These are phyloP conservation scores for Cryphonectria naterciae DNA, from an alignment of 2,329 filamentous ascomycete genomes.

Conservation along the genomic window DNA sequence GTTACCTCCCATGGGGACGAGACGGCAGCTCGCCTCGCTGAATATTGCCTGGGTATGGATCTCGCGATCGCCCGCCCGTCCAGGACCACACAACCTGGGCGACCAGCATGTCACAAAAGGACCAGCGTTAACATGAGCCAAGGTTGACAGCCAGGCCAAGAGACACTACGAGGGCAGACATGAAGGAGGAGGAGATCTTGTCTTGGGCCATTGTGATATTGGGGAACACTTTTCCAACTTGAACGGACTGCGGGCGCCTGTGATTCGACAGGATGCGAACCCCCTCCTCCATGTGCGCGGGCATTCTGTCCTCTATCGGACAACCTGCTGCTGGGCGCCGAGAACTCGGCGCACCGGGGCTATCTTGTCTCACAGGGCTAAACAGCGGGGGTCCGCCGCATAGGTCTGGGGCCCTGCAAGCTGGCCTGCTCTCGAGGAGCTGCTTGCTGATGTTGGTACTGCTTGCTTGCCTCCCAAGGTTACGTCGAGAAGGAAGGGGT, in stretches of 20 bases:
- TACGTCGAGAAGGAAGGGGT: neutral
- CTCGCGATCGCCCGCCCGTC: neutral
- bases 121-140: neutral
- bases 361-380: slow-evolving; percentile 15
- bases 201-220: neutral
- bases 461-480: neutral
- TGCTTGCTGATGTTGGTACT: neutral
- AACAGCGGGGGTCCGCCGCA: neutral
- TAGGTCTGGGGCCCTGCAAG: neutral
- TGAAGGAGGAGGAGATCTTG: neutral
- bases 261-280: slow-evolving; percentile 11
- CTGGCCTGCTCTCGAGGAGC: neutral
- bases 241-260: neutral
- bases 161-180: neutral
- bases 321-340: neutral
- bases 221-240: neutral
- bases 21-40: neutral
- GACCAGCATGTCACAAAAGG: slow-evolving; percentile 13
- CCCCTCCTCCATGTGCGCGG: neutral
- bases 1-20: neutral
- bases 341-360: neutral
- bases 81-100: neutral
- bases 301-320: neutral
- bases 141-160: slow-evolving; percentile 4
- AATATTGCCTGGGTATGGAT: neutral